phyloP scores from a whole-genome alignment of 1,284 basidiomycete species.

The Fomitiporia mediterranea region DNA sequence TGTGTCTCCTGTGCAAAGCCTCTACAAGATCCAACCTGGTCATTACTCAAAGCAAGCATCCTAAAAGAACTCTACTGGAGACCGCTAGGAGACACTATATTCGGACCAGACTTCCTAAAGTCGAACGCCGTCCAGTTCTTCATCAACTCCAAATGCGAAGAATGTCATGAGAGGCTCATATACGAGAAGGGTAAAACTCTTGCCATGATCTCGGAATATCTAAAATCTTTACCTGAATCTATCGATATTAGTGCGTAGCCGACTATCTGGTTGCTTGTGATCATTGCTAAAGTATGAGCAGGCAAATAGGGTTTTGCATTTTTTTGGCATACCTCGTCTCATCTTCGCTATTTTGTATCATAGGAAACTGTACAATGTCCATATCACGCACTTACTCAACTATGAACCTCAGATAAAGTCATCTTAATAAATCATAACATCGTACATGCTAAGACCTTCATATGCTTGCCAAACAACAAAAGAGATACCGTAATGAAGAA shows the following conservation, averaged over 20 bases:
- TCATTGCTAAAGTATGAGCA: background rate
- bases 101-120: conserved; percentile 18
- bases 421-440: too few species aligned
- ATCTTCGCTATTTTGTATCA: too few species aligned
- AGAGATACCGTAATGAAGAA: too few species aligned
- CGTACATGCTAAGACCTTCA: too few species aligned
- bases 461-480: too few species aligned
- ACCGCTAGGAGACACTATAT: conserved; percentile 19
- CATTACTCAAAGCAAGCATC: conserved; percentile 19
- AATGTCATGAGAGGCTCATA: conserved; percentile 19
- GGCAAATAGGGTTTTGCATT: too few species aligned
- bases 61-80: conserved; percentile 18
- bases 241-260: conserved; percentile 13
- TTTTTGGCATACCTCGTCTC: too few species aligned
- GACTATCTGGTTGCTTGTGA: background rate
- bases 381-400: too few species aligned
- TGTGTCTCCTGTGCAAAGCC: conserved; percentile 17
- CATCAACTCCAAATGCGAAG: conserved; percentile 20
- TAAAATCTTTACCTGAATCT: conserved; percentile 17
- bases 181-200: conserved; percentile 21
- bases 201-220: conserved; percentile 20
- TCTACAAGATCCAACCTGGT: conserved; percentile 19
- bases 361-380: too few species aligned
- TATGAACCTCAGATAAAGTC: too few species aligned
- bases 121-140: conserved; percentile 19